Evolutionary conservation across 768 basidiomycete genomes (phyloP).

Genomic region (Kwoniella newhampshirensis): DNA sequence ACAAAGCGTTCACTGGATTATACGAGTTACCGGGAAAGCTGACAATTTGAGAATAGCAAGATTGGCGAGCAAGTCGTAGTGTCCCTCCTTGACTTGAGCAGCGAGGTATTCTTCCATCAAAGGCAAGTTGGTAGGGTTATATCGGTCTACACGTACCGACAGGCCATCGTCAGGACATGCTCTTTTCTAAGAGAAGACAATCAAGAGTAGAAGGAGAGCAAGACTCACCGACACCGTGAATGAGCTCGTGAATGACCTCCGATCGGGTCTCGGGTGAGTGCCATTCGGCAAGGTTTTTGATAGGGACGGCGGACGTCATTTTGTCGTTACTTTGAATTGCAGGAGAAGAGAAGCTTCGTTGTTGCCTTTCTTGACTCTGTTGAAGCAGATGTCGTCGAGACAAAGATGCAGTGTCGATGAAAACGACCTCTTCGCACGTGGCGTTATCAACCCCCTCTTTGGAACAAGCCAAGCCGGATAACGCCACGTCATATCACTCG

Average conservation of each 20-base stretch:
- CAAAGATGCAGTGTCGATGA: constrained; percentile 3
- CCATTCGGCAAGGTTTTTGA: constrained; percentile 47
- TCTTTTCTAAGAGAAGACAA: neutral
- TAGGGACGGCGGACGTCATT: constrained; percentile 30
- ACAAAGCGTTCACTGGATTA: too few species aligned
- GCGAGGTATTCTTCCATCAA: constrained; percentile 96
- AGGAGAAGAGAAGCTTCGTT: too few species aligned
- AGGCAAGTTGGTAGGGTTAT: constrained; percentile 90
- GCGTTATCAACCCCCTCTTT: constrained; percentile 3
- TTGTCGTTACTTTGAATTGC: neutral
- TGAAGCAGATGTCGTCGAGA: neutral
- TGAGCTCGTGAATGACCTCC: constrained; percentile 80
- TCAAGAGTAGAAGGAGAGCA: neutral
- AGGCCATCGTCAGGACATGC: neutral
- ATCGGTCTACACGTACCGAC: constrained; percentile 69
- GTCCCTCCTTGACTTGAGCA: constrained; percentile 83
- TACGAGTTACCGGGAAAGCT: constrained; percentile 34
- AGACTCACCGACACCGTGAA: constrained; percentile 51
- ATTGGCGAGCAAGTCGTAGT: constrained; percentile 94
- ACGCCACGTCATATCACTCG: constrained; percentile 13
- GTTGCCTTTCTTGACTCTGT: too few species aligned
- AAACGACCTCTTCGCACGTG: constrained; percentile 23
- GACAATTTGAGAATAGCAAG: constrained; percentile 91
- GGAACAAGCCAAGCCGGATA: too few species aligned
- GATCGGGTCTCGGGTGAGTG: constrained; percentile 69